Base-by-base conservation (phyloP, 2,329 filamentous ascomycete genomes). In the Eutypa lata region DNA sequence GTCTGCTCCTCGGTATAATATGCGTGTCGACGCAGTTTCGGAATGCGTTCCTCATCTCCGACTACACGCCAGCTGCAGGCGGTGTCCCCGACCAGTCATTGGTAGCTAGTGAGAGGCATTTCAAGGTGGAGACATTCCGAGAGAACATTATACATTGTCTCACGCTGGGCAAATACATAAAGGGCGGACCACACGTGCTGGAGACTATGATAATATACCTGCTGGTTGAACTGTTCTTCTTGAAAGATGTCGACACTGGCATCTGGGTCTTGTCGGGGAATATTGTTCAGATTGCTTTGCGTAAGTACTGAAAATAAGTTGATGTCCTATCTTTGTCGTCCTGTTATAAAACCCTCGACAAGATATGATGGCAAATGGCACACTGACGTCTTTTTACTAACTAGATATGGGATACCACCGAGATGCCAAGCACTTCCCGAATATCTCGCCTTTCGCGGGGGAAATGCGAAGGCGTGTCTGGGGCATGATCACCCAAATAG, bases 391-490 rank as follows among this genome's bases (percentile, higher is more conserved):
- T n/a, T n/a, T n/a, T n/a, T n/a, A n/a, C n/a, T n/a, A n/a, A n/a
- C n/a, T n/a, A n/a, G n/a, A 22, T 5, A 73, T 72, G 71, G 73
- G 71, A 0, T 75, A 74, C 50, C 75, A 79, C 52, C 65, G 75
- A 24, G 76, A 79, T 53, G 64, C 73, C 1, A 63, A 58, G 16
- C 67, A 74, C 51, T 77, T 74, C 52, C 63, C 69, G 0, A 65
- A 64, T n/a, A 69, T 79, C 21, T 66, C 71, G 1, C 63, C 69
- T 1, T 74, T 76, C 48, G 62, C 71, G n/a, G 71, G 72, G 7
- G 76, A 79, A 57, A 75, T 78, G 68, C 61, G 76, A 31, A 68
- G 76, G 18, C 66, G 76, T 8, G 53, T 71, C 0, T 79, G 76
- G 76, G 61, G 67, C 18, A 63, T 69, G 16, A 64, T 77, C 1